A percentile compares a stretch with the other conserved stretches of the same genome.
Evolutionary conservation across 2,329 filamentous ascomycete species (phyloP).

Genomic region (Penicillium sp.): DNA sequence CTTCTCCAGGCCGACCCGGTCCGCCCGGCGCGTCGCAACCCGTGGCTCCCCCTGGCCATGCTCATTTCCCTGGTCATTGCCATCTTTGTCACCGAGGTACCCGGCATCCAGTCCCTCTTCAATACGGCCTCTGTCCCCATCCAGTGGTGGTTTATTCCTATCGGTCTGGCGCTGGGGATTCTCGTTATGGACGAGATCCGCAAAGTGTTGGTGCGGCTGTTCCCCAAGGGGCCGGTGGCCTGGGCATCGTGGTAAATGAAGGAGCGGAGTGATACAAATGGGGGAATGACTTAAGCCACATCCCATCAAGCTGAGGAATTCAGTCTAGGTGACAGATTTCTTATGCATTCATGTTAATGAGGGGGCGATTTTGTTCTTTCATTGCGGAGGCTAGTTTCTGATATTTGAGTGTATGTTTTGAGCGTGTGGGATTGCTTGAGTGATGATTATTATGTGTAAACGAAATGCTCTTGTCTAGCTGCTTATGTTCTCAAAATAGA

Average conservation of each 20-base stretch:
- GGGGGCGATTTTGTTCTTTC: no score
- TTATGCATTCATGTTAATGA: no score
- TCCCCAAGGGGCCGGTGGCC: conserved; percentile 47
- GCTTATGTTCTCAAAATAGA: background rate
- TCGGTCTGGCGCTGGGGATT: conserved; percentile 52
- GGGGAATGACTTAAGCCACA: no score
- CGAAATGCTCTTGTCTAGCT: background rate
- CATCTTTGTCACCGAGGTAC: conserved; percentile 54
- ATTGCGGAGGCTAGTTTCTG: no score
- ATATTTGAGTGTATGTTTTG: no score
- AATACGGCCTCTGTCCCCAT: conserved; percentile 51
- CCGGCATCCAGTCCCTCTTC: conserved; percentile 51
- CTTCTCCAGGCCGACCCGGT: conserved; percentile 54
- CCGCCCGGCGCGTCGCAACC: conserved; percentile 49
- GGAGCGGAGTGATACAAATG: background rate
- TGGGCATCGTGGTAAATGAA: conserved; percentile 49
- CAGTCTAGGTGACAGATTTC: no score
- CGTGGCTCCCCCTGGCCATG: conserved; percentile 50
- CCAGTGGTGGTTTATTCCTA: conserved; percentile 53
- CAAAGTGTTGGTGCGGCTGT: conserved; percentile 50
- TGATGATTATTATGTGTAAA: no score
- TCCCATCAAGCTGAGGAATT: no score
- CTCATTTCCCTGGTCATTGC: conserved; percentile 51
- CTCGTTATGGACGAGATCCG: conserved; percentile 54
- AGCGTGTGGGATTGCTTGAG: no score